Evolutionary conservation across 148 eudicot genomes (phyloP), one percentile per base, ranked within the genome.

Genomic region (Rheum nobile): DNA sequence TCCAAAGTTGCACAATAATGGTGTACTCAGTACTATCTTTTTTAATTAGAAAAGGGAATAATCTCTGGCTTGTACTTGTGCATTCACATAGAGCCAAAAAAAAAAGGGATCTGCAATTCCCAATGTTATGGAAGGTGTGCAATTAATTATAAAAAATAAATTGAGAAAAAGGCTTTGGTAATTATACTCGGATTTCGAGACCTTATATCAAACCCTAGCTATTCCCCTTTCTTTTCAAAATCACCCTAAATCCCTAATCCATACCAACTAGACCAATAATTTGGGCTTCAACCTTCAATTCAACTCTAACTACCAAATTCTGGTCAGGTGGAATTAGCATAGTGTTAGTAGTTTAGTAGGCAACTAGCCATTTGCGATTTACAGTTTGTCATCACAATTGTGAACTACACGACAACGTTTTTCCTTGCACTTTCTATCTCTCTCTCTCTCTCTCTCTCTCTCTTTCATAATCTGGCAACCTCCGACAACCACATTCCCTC

Each of bases 401-500:
- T 55, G 0, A 55, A 24, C 63, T 55, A 55, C 31, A 24, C 63
- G 63, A 55, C 63, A 55, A 55, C 63, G 67, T 13, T 29, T 28
- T 29, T 28, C 28, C 28, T 24, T 54, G 61, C 61, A 1, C 67
- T 29, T 61, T 61, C 19, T 14, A 28, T 11, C 65, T 11, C 11
- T 26, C 63, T 26, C 31, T 8, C 65, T 26, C 21, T 0, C 21
- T 54, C 26, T 21, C 26, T 54, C 26, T 29, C 35, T 29, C 37
- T 11, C 35, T 29, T 29, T 59, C n/a, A 61, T 29, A 11, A 61
- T 29, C 19, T 61, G 35, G 37, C 67, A 61, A 29, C 35, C 67
- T 61, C 67, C 67, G 67, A 61, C 37, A 55, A 55, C 63, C 63
- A 55, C 63, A 55, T 55, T 55, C 63, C 29, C 63, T 55, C 63